Base-by-base conservation (phyloP, 345 rosid genomes). In the Eucalyptus rudis region DNA sequence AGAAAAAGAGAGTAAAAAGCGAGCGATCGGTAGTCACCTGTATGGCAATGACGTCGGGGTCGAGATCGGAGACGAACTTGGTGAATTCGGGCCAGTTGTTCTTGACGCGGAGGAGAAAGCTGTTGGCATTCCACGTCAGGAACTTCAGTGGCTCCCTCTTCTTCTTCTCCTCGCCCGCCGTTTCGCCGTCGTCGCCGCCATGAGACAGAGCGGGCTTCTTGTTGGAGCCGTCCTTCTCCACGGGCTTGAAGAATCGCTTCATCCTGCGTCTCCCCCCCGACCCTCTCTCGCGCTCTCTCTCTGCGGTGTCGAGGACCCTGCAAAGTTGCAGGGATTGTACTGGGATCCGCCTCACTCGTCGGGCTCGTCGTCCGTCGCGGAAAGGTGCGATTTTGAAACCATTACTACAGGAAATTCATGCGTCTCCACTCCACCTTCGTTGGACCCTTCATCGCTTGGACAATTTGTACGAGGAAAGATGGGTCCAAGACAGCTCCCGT, bases 221-320 rank as follows among this genome's bases (percentile, higher is more conserved):
- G 49, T 96, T 94, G 54, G 94, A 92, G 68, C 96, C 94, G 13
- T 94, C 97, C 88, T 96, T 97, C 95, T 95, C 97, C 87, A 97
- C 83, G 47, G 99, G 99, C 91, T 97, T 95, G 92, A 98, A 98
- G 93, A 98, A 98, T 52, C 99, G 96, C 90, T 98, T 97, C 99
- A 98, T 98, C 49, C 59, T 91, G n/a, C 64, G 45, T 43, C 29
- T 58, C 29, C 17, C 47, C 5, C 15, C 1, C 31, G 2, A 33
- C n/a, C 14, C 68, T 13, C 68, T 52, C 52, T 17, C 86, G 8
- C 86, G 9, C 22, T 14, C 86, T 27, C 50, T 45, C 51, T 84
- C 86, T 51, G 58, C 10, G 24, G 58, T 52, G 58, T 52, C 4
- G 58, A 19, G 56, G 58, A 52, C 58, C 58, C 58, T 52, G 58